Evolutionary conservation across 1,139 yeast species (phyloP).

Genomic region (Waltiozyma sp.): DNA sequence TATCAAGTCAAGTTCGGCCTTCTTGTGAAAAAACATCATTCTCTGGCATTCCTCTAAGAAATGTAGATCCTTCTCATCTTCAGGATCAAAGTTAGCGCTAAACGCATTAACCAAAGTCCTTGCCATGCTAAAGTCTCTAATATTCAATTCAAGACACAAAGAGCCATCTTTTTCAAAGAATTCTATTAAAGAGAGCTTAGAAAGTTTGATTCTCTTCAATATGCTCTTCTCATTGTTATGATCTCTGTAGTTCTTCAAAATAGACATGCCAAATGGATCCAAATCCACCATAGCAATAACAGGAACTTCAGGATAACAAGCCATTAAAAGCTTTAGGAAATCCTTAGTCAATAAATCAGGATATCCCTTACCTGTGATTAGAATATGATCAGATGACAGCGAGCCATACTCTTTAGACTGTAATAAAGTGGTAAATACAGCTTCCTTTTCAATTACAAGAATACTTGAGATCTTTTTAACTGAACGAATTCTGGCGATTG

Average conservation of each 20-base stretch:
- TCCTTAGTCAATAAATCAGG: constrained; percentile 61
- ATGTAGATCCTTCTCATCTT: constrained; percentile 12
- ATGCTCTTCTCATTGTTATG: constrained; percentile 11
- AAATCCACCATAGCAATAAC: constrained; percentile 42
- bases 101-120: constrained; percentile 20
- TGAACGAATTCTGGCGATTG: constrained; percentile 13
- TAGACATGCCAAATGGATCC: constrained; percentile 63
- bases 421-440: constrained; percentile 30
- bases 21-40: constrained; percentile 38
- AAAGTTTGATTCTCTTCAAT: constrained; percentile 4
- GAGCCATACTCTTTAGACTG: constrained; percentile 4
- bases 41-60: constrained; percentile 40
- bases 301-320: constrained; percentile 36
- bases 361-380: constrained; percentile 59
- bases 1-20: constrained; percentile 46
- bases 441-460: constrained; percentile 60
- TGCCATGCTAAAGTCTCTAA: constrained; percentile 28
- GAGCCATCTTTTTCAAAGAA: constrained; percentile 14
- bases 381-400: constrained; percentile 12
- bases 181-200: constrained; percentile 31
- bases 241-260: constrained; percentile 33
- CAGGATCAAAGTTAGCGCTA: constrained; percentile 6
- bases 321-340: constrained; percentile 40
- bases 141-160: constrained; percentile 22
- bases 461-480: constrained; percentile 22